Evolutionary conservation across 345 rosid species (phyloP).

Genomic region (Citrus glauca): DNA sequence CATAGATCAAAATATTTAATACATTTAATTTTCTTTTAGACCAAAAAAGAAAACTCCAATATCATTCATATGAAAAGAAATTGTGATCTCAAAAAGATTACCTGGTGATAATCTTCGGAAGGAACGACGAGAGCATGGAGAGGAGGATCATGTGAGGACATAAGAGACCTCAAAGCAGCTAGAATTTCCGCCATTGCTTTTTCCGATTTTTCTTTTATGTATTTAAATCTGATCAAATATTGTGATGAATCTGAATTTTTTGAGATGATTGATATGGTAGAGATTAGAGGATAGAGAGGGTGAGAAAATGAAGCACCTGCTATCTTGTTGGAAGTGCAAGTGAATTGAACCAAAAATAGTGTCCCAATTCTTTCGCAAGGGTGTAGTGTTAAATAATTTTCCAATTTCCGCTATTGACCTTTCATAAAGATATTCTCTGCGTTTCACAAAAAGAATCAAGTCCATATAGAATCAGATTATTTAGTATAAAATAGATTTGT

Average conservation of each 20-base stretch:
- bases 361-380: not conserved
- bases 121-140: slow-evolving; percentile 82
- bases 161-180: slow-evolving; percentile 65
- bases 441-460: not conserved
- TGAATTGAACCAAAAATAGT: not conserved
- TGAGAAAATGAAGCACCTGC: not conserved
- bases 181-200: slow-evolving; percentile 48
- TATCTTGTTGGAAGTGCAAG: not conserved
- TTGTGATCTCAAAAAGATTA: not conserved
- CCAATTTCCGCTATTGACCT: slow-evolving; percentile 11
- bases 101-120: slow-evolving; percentile 96
- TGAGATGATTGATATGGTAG: not conserved
- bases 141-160: slow-evolving; percentile 94
- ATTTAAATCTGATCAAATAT: not conserved
- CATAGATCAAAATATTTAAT: not conserved
- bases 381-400: not conserved
- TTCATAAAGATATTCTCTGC: too few relatives aligned
- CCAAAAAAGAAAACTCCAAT: not conserved
- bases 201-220: not conserved
- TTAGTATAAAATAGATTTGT: too few relatives aligned
- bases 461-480: not conserved
- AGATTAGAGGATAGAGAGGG: not conserved
- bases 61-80: not conserved
- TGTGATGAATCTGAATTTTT: not conserved
- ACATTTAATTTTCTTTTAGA: not conserved